Conservation (phyloP, 148 eudicot species). For the Cornus suecica region DNA sequence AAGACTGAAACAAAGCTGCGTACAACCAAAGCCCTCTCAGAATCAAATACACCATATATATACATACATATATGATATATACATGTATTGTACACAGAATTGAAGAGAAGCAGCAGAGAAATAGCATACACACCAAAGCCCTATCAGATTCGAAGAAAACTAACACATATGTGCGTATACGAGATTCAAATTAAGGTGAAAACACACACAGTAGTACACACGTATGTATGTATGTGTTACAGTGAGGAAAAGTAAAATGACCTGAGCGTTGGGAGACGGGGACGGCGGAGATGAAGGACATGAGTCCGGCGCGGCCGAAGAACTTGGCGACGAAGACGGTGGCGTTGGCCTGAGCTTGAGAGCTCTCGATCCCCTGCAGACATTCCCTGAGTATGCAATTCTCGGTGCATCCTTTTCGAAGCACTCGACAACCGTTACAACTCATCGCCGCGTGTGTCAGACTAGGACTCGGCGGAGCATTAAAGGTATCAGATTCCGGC, state of each 20-base stretch:
- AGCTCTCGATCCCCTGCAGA: conserved; percentile 23
- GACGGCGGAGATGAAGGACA: conserved; percentile 43
- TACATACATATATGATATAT: no score
- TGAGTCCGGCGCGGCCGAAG: conserved; percentile 52
- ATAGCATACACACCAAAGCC: no score
- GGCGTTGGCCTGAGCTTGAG: conserved; percentile 46
- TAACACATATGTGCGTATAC: no score
- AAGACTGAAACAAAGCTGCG: conserved; percentile 49
- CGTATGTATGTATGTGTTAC: neutral
- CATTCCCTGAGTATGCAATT: conserved; percentile 38
- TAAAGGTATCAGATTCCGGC: neutral
- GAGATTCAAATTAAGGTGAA: no score
- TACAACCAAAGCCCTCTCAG: neutral
- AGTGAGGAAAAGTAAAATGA: neutral
- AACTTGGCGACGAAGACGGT: conserved; percentile 50
- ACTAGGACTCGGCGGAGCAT: neutral
- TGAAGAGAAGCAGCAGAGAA: neutral
- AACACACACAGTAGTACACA: no score
- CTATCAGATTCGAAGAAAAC: no score
- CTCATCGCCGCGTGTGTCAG: conserved; percentile 23
- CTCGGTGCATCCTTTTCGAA: conserved; percentile 44
- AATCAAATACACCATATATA: neutral
- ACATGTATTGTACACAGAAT: neutral
- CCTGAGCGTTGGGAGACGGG: conserved; percentile 39
- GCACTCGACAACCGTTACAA: conserved; percentile 49